These are phyloP conservation scores for Vigna mungo DNA, from an alignment of 306 rosid species.

Conservation along the genomic window DNA sequence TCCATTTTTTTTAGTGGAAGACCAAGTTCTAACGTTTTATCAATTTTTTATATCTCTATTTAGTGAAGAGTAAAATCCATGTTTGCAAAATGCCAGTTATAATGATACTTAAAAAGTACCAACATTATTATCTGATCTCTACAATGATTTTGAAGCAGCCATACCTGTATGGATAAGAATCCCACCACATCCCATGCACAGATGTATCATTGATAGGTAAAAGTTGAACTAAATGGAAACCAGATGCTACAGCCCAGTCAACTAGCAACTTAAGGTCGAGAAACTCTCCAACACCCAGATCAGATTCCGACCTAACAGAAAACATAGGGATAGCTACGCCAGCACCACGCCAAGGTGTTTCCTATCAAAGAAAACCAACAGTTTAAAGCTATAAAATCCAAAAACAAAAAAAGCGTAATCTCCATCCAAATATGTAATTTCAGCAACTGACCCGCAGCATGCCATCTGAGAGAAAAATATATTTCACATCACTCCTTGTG, in stretches of 20 bases:
- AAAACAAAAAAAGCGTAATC: slow-evolving; percentile 11
- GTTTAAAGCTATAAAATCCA: slow-evolving; percentile 15
- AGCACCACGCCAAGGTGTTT: slow-evolving; percentile 92
- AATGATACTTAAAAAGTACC: slow-evolving; percentile 7
- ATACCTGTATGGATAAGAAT: slow-evolving; percentile 99
- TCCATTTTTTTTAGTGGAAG: slow-evolving; percentile 2
- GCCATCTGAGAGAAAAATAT: slow-evolving; percentile 80
- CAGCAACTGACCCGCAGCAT: slow-evolving; percentile 75
- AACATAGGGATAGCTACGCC: slow-evolving; percentile 96
- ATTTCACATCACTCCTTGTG: slow-evolving; percentile 61
- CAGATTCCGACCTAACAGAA: slow-evolving; percentile 87
- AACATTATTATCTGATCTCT: neutral
- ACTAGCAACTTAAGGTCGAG: slow-evolving; percentile 91
- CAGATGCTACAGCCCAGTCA: slow-evolving; percentile 93
- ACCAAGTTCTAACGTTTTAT: neutral
- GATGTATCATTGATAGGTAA: slow-evolving; percentile 97
- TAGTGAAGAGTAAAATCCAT: slow-evolving; percentile 21
- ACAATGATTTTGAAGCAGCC: slow-evolving; percentile 9
- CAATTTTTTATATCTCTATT: slow-evolving; percentile 19
- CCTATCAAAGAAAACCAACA: slow-evolving; percentile 59
- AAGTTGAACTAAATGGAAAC: slow-evolving; percentile 94
- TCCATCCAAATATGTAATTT: slow-evolving; percentile 25
- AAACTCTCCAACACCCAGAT: slow-evolving; percentile 98
- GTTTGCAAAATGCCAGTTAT: slow-evolving; percentile 14
- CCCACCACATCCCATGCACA: slow-evolving; percentile 98